Base-by-base conservation (phyloP, 2,329 filamentous ascomycete species). In the Berkeleyomyces basicola region DNA sequence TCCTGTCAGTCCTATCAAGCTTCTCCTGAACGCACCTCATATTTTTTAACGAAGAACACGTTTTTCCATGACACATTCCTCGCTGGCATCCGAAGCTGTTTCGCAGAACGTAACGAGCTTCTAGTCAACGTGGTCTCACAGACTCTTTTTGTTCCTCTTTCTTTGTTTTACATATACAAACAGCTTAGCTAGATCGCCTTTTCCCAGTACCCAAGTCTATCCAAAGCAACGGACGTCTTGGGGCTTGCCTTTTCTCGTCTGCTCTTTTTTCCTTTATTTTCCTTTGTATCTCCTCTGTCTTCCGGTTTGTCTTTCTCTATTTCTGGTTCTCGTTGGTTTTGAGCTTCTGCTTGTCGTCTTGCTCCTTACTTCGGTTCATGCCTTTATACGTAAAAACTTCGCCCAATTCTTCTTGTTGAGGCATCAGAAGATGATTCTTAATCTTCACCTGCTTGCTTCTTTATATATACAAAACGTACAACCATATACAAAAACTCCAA, bases 291-390 rank as follows among this genome's bases (percentile, higher is more conserved):
- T 46, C 14, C 9, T 59, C 23, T 49, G n/a, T 33, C 42, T 57
- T 58, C 47, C 33, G 9, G 65, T 63, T 63, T 63, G 58, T 61
- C 44, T 63, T 65, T 61, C 60, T 61, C 31, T 6, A 37, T 63
- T 61, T 37, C 46, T 23, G 63, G 44, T 37, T 40, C 42, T 55
- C 23, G 23, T n/a, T 44, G 46, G 40, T 53, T 36, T 63, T 55
- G 44, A 55, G 7, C 46, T 61, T 37, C 37, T 49, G 33, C 49
- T 61, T 43, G 44, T 53, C 39, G 10, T 61, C 51, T 58, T 49
- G 40, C 40, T 42, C n/a, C 61, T 61, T 46, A 42, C 16, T 61
- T 61, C 16, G 7, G 16, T 58, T 57, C 9, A 49, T 61, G 60
- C 58, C 42, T 11, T 40, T 42, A 6, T 58, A 58, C 36, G 14